phyloP scores from a whole-genome alignment of 1,284 basidiomycete species.

The Cryptococcus sp. region DNA sequence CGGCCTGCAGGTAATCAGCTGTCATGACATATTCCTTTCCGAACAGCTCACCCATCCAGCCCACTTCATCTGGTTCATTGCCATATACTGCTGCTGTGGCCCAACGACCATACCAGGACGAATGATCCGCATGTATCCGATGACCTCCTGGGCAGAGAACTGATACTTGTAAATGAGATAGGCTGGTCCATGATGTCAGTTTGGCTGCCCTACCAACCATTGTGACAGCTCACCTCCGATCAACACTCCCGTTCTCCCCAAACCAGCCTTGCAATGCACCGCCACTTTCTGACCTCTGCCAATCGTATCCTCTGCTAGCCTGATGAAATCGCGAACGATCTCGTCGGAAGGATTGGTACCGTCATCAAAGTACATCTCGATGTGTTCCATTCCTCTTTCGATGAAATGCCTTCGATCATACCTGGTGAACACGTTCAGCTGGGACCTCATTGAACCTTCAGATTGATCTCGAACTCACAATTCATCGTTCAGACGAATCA shows the following conservation, averaged over 20 bases:
- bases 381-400: conserved; percentile 82
- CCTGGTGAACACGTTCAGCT: conserved; percentile 19
- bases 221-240: conserved; percentile 63
- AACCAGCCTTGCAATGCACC: conserved; percentile 67
- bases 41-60: conserved; percentile 86
- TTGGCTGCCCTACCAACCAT: neutral
- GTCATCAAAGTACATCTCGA: conserved; percentile 90
- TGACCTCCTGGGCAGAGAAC: conserved; percentile 97
- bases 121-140: conserved; percentile 97
- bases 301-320: conserved; percentile 75
- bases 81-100: conserved; percentile 82
- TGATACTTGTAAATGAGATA: conserved; percentile 99
- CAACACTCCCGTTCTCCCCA: conserved; percentile 68
- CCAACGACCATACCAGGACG: conserved; percentile 91
- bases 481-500: conserved; percentile 91
- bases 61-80: conserved; percentile 93
- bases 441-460: neutral
- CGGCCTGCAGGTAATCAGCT: conserved; percentile 55
- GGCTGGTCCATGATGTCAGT: conserved; percentile 56
- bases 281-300: conserved; percentile 73
- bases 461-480: conserved; percentile 52
- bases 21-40: too few species aligned
- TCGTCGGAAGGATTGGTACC: conserved; percentile 82
- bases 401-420: conserved; percentile 86
- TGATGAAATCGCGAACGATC: conserved; percentile 87